These are phyloP conservation scores for Sungouiozyma ichnusensis DNA, from an alignment of 805 yeast species.

Conservation along the genomic window DNA sequence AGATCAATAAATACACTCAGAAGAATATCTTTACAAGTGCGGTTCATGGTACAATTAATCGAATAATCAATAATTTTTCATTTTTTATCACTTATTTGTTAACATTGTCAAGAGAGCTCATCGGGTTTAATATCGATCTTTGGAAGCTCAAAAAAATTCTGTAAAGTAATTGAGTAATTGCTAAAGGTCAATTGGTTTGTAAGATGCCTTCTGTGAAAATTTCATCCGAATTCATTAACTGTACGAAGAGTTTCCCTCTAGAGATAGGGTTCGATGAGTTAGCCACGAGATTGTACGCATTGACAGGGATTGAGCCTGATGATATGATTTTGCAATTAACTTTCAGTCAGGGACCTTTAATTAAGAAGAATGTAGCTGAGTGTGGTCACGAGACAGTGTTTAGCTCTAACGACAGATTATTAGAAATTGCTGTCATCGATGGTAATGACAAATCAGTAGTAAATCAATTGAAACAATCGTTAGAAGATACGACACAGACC, in stretches of 20 bases:
- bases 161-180: no score
- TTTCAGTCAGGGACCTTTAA: not conserved
- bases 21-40: no score
- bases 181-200: no score
- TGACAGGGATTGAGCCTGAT: constrained; percentile 21
- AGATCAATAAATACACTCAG: no score
- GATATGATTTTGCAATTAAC: constrained; percentile 18
- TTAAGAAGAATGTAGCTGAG: not conserved
- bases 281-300: constrained; percentile 14
- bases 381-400: not conserved
- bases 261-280: constrained; percentile 12
- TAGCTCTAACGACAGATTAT: not conserved
- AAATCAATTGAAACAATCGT: constrained; percentile 25
- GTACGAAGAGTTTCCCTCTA: constrained; percentile 10
- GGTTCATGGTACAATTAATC: no score
- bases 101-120: no score
- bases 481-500: not conserved
- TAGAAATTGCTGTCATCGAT: constrained; percentile 41
- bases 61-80: not conserved
- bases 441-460: constrained; percentile 42
- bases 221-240: constrained; percentile 17
- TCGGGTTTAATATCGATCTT: no score
- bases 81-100: no score
- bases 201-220: constrained; percentile 6
- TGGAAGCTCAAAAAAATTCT: no score